A percentile compares a stretch with the other conserved stretches of the same genome.
phyloP scores from a whole-genome alignment of 768 basidiomycete genomes.

The Hypsizygus marmoreus region DNA sequence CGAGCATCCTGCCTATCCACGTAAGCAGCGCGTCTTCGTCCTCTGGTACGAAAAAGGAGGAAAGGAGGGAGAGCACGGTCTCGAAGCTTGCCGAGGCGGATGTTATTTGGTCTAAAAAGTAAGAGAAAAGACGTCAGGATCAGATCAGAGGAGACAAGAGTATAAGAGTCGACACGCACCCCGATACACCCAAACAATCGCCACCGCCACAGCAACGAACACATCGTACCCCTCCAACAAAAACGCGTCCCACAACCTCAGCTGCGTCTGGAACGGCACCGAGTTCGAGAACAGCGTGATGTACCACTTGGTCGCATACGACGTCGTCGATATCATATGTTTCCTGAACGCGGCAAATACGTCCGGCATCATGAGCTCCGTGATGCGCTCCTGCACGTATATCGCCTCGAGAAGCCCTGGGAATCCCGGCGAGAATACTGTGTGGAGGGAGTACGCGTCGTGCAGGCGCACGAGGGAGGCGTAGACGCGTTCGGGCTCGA shows the following conservation, averaged over 20 bases:
- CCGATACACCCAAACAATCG: slow-evolving; percentile 89
- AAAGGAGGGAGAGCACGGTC: slow-evolving; percentile 85
- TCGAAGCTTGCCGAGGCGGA: slow-evolving; percentile 84
- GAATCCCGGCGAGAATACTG: slow-evolving; percentile 91
- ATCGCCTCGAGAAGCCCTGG: slow-evolving; percentile 96
- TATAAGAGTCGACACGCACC: slow-evolving; percentile 47
- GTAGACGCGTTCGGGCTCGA: slow-evolving; percentile 87
- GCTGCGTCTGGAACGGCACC: slow-evolving; percentile 92
- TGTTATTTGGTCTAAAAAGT: slow-evolving; percentile 74
- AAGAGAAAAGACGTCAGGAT: slow-evolving; percentile 1
- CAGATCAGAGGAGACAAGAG: slow-evolving; percentile 1
- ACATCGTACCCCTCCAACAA: slow-evolving; percentile 89
- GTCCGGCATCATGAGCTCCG: slow-evolving; percentile 84
- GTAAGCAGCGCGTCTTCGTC: slow-evolving; percentile 79
- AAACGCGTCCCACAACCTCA: slow-evolving; percentile 94
- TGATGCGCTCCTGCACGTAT: slow-evolving; percentile 91
- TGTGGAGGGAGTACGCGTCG: slow-evolving; percentile 84
- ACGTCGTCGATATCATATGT: slow-evolving; percentile 89
- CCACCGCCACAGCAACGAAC: slow-evolving; percentile 81
- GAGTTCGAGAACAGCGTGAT: slow-evolving; percentile 97
- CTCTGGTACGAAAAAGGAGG: slow-evolving; percentile 94
- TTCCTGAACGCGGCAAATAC: slow-evolving; percentile 85
- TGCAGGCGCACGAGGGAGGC: slow-evolving; percentile 86
- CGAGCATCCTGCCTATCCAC: slow-evolving; percentile 73
- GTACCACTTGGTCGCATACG: slow-evolving; percentile 99